These are phyloP conservation scores for Cupressus sempervirens DNA, from an alignment of 75 land plant genomes.

Conservation along the genomic window DNA sequence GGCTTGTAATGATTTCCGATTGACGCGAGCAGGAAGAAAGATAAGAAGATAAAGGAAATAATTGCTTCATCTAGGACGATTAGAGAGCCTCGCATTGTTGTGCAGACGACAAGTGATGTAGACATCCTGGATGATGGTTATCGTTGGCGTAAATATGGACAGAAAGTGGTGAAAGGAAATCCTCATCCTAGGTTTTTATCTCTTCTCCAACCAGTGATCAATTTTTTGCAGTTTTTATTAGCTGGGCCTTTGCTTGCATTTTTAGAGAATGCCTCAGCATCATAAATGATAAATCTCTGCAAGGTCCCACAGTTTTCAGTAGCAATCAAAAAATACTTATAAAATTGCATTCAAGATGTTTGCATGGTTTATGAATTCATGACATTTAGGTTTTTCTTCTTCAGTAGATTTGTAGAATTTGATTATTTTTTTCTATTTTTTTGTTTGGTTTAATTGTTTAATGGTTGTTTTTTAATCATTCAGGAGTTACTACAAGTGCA, in stretches of 20 bases:
- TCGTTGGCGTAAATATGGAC: conserved; percentile 98
- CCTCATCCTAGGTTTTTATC: conserved; percentile 81
- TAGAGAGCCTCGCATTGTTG: conserved; percentile 86
- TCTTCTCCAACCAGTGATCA: neutral
- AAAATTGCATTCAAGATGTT: neutral
- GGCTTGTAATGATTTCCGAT: neutral
- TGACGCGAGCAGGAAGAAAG: conserved; percentile 31
- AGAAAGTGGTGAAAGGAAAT: conserved; percentile 98
- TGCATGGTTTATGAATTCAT: neutral
- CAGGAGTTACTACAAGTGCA: conserved; percentile 44
- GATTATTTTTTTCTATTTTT: neutral
- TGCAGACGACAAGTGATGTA: conserved; percentile 93
- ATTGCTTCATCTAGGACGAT: conserved; percentile 52
- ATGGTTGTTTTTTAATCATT: neutral
- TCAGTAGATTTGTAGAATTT: neutral
- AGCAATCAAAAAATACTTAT: neutral
- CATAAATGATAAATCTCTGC: neutral
- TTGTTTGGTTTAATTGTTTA: neutral
- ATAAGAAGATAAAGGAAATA: conserved; percentile 18
- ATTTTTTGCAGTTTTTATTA: neutral
- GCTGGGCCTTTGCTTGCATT: neutral
- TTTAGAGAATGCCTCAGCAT: conserved; percentile 1
- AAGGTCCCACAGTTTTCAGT: neutral
- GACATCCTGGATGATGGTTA: conserved; percentile 97
- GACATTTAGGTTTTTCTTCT: neutral